Percentiles rank a stretch among this genome's conserved stretches.
These are phyloP conservation scores for Platanus orientalis DNA, from an alignment of 164 flowering plant genomes.

Conservation along the genomic window DNA sequence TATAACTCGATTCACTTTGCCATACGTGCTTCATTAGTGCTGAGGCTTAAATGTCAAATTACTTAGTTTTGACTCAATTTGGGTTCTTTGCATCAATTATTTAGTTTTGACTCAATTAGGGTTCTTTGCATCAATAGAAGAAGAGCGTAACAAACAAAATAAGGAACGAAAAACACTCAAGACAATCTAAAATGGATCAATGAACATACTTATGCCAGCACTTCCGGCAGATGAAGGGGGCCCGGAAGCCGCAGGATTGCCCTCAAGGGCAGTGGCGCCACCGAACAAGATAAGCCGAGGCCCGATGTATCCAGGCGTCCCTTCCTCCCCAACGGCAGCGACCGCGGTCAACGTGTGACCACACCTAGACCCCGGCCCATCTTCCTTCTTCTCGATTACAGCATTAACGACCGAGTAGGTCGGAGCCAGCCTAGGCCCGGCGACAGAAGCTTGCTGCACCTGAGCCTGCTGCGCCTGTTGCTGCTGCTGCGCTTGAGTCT, in stretches of 20 bases:
- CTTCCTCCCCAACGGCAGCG: conserved; percentile 95
- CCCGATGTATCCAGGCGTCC: conserved; percentile 78
- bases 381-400: conserved; percentile 85
- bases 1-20: not conserved
- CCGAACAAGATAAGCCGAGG: conserved; percentile 91
- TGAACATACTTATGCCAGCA: conserved; percentile 86
- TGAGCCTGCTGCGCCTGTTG: conserved; percentile 16
- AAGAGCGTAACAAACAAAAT: not conserved
- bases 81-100: conserved; percentile 8
- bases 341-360: conserved; percentile 97
- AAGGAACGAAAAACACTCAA: not conserved
- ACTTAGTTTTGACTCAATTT: conserved; percentile 8
- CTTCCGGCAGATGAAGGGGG: conserved; percentile 92
- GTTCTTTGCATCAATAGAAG: not conserved
- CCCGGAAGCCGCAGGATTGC: conserved; percentile 85
- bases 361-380: conserved; percentile 96
- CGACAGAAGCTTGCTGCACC: conserved; percentile 40
- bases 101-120: conserved; percentile 12
- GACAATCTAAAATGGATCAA: not conserved
- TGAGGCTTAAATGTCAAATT: not conserved
- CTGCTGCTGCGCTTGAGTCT: conserved; percentile 21
- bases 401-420: conserved; percentile 76
- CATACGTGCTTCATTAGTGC: not conserved
- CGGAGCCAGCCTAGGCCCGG: conserved; percentile 91
- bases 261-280: conserved; percentile 98